Evolutionary conservation across 257 asterid genomes (phyloP).

Genomic region (Primulina tabacum): DNA sequence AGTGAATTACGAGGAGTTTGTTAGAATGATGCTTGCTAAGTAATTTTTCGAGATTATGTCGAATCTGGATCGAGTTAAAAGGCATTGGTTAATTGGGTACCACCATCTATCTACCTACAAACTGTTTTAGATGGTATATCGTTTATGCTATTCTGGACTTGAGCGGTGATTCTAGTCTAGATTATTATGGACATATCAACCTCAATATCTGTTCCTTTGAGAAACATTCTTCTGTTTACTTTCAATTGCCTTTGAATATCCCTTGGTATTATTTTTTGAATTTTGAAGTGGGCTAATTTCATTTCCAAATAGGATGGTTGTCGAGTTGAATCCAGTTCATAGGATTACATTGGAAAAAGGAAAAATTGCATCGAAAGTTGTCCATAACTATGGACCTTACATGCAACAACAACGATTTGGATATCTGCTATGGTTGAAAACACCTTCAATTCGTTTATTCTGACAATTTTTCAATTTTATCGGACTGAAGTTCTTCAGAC

Average conservation of each 20-base stretch:
- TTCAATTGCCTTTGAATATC: not conserved
- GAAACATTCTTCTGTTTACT: not conserved
- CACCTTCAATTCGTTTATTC: too few species aligned
- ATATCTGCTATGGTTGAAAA: too few species aligned
- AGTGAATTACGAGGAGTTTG: constrained; percentile 52
- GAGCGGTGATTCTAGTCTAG: not conserved
- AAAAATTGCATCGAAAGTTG: too few species aligned
- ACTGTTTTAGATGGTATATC: not conserved
- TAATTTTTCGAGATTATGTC: constrained; percentile 18
- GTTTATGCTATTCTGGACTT: not conserved
- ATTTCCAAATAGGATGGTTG: not conserved
- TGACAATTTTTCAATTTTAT: too few species aligned
- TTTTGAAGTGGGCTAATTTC: not conserved
- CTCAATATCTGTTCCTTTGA: not conserved
- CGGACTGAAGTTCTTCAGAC: too few species aligned
- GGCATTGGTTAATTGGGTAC: constrained; percentile 19
- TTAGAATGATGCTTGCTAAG: constrained; percentile 57
- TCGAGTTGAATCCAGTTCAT: not conserved
- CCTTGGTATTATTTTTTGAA: too few species aligned
- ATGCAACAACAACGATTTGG: too few species aligned
- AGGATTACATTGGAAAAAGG: not conserved
- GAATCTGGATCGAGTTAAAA: constrained; percentile 14
- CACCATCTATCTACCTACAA: constrained; percentile 2
- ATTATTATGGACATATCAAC: not conserved
- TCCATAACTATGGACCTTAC: too few species aligned